Evolutionary conservation across 2,329 filamentous ascomycete species (phyloP).

Genomic region (Aspergillus jensenii): DNA sequence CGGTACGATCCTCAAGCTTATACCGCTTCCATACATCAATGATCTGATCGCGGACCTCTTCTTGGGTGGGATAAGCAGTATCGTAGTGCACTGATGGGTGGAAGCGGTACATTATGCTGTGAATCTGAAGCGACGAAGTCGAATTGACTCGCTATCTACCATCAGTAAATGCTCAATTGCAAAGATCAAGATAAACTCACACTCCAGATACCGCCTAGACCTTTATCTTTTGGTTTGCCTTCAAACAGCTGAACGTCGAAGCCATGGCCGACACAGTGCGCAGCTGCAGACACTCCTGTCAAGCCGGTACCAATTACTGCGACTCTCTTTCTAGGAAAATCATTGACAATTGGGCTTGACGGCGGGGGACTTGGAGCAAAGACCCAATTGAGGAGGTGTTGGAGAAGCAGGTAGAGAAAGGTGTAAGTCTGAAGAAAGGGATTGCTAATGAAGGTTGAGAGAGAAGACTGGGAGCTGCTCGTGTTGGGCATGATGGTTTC

Average conservation of each 20-base stretch:
- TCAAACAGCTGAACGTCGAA: constrained; percentile 82
- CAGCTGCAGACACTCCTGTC: constrained; percentile 74
- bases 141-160: constrained; percentile 68
- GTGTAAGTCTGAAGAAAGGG: constrained; percentile 32
- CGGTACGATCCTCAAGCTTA: constrained; percentile 67
- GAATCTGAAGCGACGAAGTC: constrained; percentile 78
- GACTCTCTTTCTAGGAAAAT: constrained; percentile 57
- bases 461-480: constrained; percentile 12
- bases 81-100: constrained; percentile 76
- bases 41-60: constrained; percentile 74
- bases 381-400: constrained; percentile 40
- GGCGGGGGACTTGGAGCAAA: constrained; percentile 70
- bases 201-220: constrained; percentile 77
- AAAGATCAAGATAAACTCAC: constrained; percentile 45
- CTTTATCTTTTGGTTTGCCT: constrained; percentile 60
- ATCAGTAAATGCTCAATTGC: constrained; percentile 1
- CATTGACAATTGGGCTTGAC: constrained; percentile 50
- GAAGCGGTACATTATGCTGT: constrained; percentile 85
- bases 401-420: constrained; percentile 31
- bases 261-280: constrained; percentile 81
- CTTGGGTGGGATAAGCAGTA: constrained; percentile 72
- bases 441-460: constrained; percentile 25
- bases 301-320: constrained; percentile 71
- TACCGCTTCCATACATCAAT: constrained; percentile 73
- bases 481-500: neutral